Conservation (phyloP, 2,329 filamentous ascomycete species). For the Cadophora luteo-olivacea region DNA sequence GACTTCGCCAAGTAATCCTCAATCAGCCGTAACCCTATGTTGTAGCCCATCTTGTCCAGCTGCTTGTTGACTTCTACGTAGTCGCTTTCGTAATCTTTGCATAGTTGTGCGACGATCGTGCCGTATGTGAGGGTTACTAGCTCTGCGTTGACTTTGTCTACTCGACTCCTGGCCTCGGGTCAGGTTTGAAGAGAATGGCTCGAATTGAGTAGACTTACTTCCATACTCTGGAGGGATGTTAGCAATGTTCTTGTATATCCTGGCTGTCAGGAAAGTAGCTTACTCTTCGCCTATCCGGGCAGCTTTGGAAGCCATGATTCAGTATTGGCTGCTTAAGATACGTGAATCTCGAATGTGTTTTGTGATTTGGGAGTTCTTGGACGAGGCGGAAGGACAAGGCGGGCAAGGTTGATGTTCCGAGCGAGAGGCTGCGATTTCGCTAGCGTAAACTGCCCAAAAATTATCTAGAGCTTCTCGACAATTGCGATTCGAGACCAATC, state of each 20-base stretch:
- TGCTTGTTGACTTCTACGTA: slow-evolving; percentile 97
- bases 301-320: slow-evolving; percentile 61
- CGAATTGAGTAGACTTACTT: slow-evolving; percentile 43
- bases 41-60: slow-evolving; percentile 98
- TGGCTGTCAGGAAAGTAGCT: slow-evolving; percentile 43
- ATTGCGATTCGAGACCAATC: slow-evolving; percentile 12
- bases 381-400: slow-evolving; percentile 6
- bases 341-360: not conserved
- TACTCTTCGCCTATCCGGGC: slow-evolving; percentile 78
- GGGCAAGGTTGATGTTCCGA: not conserved
- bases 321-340: not conserved
- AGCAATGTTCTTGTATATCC: slow-evolving; percentile 28
- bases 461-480: slow-evolving; percentile 13
- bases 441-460: slow-evolving; percentile 17
- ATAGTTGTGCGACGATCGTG: slow-evolving; percentile 94
- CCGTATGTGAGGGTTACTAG: slow-evolving; percentile 97
- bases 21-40: slow-evolving; percentile 93
- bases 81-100: slow-evolving; percentile 93
- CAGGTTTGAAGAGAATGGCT: slow-evolving; percentile 37
- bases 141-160: slow-evolving; percentile 98
- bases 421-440: slow-evolving; percentile 22
- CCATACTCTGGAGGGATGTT: slow-evolving; percentile 45
- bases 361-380: not conserved
- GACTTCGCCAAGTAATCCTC: slow-evolving; percentile 98
- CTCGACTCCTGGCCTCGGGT: slow-evolving; percentile 72